These are phyloP conservation scores for Chalara sp. DNA, from an alignment of 2,329 filamentous ascomycete species.

Conservation along the genomic window DNA sequence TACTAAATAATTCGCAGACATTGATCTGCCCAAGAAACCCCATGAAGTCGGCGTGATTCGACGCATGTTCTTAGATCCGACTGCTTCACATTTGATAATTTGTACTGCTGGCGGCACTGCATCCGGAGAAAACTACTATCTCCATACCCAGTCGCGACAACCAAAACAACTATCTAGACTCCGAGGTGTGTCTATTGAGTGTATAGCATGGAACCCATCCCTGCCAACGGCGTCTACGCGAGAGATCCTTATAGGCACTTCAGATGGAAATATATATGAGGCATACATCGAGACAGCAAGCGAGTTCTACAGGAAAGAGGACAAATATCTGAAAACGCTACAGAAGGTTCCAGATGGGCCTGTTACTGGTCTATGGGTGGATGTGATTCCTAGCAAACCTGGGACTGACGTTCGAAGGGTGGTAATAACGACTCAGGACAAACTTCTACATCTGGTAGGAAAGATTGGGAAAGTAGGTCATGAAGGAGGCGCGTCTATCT, in stretches of 20 bases:
- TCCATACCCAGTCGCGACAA: conserved; percentile 88
- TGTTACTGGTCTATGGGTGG: conserved; percentile 80
- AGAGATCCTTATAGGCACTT: conserved; percentile 84
- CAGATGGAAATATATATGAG: conserved; percentile 95
- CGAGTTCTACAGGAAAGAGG: conserved; percentile 92
- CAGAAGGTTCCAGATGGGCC: conserved; percentile 78
- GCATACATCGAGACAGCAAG: conserved; percentile 89
- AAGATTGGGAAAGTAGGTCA: conserved; percentile 64
- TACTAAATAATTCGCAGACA: conserved; percentile 51
- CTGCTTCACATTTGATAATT: conserved; percentile 87
- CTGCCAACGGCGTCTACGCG: conserved; percentile 88
- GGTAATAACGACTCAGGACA: conserved; percentile 70
- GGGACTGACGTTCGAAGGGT: conserved; percentile 68
- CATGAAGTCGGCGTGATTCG: conserved; percentile 88
- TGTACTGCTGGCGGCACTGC: conserved; percentile 85
- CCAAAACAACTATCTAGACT: conserved; percentile 76
- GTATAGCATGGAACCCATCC: conserved; percentile 90
- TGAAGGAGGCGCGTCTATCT: conserved; percentile 80
- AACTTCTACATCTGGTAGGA: conserved; percentile 75
- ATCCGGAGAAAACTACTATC: conserved; percentile 93
- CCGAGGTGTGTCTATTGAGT: conserved; percentile 81
- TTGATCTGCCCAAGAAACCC: conserved; percentile 90
- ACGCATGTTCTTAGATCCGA: conserved; percentile 95
- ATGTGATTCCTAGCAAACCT: conserved; percentile 52
- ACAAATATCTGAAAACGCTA: conserved; percentile 81